phyloP scores from a whole-genome alignment of 2,329 filamentous ascomycete species.

The Clarireedia monteithiana region DNA sequence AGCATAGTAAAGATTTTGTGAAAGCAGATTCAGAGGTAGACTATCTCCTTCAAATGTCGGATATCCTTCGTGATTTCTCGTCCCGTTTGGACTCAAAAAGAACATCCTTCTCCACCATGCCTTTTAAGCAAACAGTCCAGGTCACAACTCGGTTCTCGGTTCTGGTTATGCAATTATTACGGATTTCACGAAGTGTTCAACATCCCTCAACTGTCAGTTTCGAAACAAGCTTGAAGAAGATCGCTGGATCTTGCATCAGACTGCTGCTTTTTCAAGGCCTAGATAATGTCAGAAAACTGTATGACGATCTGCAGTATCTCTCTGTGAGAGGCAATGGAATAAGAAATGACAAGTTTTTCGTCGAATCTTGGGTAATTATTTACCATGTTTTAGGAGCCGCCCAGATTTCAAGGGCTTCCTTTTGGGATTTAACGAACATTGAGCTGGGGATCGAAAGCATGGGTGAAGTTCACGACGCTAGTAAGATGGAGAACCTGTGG shows the following conservation, averaged over 20 bases:
- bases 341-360: slow-evolving; percentile 34
- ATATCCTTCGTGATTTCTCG: slow-evolving; percentile 23
- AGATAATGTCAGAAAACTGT: slow-evolving; percentile 37
- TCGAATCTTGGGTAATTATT: slow-evolving; percentile 51
- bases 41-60: slow-evolving; percentile 25
- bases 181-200: slow-evolving; percentile 32
- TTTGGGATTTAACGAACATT: slow-evolving; percentile 51
- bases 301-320: slow-evolving; percentile 39
- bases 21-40: slow-evolving; percentile 8
- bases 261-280: slow-evolving; percentile 38
- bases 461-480: slow-evolving; percentile 34
- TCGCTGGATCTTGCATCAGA: slow-evolving; percentile 33
- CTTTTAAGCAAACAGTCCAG: slow-evolving; percentile 11
- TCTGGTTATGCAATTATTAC: slow-evolving; percentile 33
- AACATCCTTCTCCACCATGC: neutral
- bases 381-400: slow-evolving; percentile 46
- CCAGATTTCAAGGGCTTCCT: slow-evolving; percentile 43
- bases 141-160: slow-evolving; percentile 25
- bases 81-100: slow-evolving; percentile 12
- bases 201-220: slow-evolving; percentile 29
- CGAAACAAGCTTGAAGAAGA: slow-evolving; percentile 41
- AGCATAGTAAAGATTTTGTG: slow-evolving; percentile 19
- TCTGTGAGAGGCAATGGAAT: slow-evolving; percentile 45
- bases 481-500: slow-evolving; percentile 49
- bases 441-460: slow-evolving; percentile 33